Conservation (phyloP, 2,329 filamentous ascomycete genomes). For the Trichoderma sp. region DNA sequence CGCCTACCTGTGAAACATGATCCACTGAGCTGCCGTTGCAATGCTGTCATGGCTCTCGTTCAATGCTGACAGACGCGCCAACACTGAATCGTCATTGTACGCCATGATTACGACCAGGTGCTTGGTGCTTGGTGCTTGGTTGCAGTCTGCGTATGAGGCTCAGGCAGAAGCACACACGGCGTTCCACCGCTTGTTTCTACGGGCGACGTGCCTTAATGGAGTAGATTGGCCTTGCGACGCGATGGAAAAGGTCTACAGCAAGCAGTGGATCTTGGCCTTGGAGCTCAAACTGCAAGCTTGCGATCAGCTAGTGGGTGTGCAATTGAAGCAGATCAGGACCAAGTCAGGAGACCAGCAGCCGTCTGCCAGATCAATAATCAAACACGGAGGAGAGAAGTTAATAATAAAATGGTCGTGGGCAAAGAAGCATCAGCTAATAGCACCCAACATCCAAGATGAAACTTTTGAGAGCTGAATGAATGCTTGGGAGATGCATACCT, state of each 20-base stretch:
- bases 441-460: not conserved
- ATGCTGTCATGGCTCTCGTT: conserved; percentile 99
- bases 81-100: conserved; percentile 92
- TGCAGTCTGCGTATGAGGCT: not conserved
- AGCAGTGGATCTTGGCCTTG: conserved; percentile 24
- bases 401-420: not conserved
- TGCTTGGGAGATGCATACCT: conserved; percentile 18
- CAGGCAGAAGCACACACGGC: not conserved
- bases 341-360: not conserved
- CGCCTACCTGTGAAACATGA: conserved; percentile 92
- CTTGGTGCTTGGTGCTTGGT: not conserved
- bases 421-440: not conserved
- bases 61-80: conserved; percentile 88
- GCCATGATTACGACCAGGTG: conserved; percentile 59
- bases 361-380: not conserved
- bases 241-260: conserved; percentile 30
- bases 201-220: conserved; percentile 19
- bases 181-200: conserved; percentile 20
- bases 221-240: conserved; percentile 28
- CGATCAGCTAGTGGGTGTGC: not conserved
- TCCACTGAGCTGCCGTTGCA: conserved; percentile 95
- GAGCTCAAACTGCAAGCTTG: conserved; percentile 1
- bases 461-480: conserved; percentile 24
- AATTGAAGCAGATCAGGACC: not conserved
- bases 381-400: not conserved